These are phyloP conservation scores for Debaryomyces hansenii DNA, from an alignment of 805 yeast species.

Conservation along the genomic window DNA sequence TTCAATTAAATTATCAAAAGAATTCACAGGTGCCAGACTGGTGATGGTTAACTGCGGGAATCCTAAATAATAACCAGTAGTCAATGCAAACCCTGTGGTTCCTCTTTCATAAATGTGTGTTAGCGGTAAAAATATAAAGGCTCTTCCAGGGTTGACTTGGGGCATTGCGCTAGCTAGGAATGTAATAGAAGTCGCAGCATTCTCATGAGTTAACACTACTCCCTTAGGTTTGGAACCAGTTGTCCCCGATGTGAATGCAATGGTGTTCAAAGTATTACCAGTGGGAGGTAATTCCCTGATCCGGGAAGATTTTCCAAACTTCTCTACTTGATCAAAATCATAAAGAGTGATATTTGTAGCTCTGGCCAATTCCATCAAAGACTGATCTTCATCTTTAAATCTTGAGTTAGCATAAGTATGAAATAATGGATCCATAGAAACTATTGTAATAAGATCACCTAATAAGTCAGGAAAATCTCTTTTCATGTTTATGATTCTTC, in stretches of 20 bases:
- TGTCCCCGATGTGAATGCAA: conserved; percentile 55
- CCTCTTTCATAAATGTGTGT: conserved; percentile 39
- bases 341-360: conserved; percentile 21
- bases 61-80: conserved; percentile 29
- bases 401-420: not conserved
- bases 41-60: conserved; percentile 23
- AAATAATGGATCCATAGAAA: conserved; percentile 50
- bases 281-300: conserved; percentile 25
- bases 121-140: conserved; percentile 31
- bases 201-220: conserved; percentile 48
- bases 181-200: conserved; percentile 17
- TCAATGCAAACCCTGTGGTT: conserved; percentile 18
- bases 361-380: conserved; percentile 21
- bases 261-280: conserved; percentile 35
- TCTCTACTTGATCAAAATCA: conserved; percentile 32
- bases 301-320: conserved; percentile 39
- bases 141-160: conserved; percentile 6
- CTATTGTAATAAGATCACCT: conserved; percentile 46
- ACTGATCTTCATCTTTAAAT: conserved; percentile 10
- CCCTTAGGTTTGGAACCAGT: conserved; percentile 77
- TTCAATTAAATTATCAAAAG: conserved; percentile 26
- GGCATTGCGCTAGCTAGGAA: conserved; percentile 9
- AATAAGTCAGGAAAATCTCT: conserved; percentile 30
- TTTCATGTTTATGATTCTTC: conserved; percentile 45
- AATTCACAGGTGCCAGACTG: conserved; percentile 2